Evolutionary conservation across 192 early-diverging fungal species (phyloP), one percentile per base, ranked within the genome.

Genomic region (Coemansia aciculifera): DNA sequence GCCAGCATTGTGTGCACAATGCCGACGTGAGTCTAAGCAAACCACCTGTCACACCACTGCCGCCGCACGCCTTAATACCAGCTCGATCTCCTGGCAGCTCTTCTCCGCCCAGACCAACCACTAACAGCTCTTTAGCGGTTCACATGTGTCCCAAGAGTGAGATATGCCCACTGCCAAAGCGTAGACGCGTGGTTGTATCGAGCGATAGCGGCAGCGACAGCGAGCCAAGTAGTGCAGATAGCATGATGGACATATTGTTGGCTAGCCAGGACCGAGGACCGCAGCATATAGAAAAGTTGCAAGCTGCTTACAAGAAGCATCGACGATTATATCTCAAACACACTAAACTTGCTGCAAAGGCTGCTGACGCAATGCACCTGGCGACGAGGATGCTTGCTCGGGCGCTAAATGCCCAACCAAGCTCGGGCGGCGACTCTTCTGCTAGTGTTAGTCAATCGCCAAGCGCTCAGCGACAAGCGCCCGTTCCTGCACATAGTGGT

Each of bases 341-440:
- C 63, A 60, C 48, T 10, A 43, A 48, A 31, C 73, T 59, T 13
- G 64, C 73, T 10, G 56, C 68, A 9, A 67, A 62, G 40, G 78
- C 78, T 11, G 54, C 69, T 10, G 42, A 75, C 5, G 62, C 74
- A n/a, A 80, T 80, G 78, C 65, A 75, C 40, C 54, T 48, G 32
- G 56, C 72, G 2, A 65, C 64, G 2, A 67, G 32, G 32, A 48
- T 65, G 19, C 42, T 74, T 19, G 13, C 23, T 40, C 52, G 40
- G 29, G n/a, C 51, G 32, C 44, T 49, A 23, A 0, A 3, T 10
- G 21, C 48, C 7, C 48, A 49, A 11, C 0, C 48, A 9, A 11
- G 48, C 21, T 21, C 2, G 19, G 21, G 7, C 21, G 8, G 48
- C 8, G 21, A 49, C 9, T 9, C 48, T 2, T 19, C n/a, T 24